These are phyloP conservation scores for Fusarium keratoplasticum DNA, from an alignment of 2,329 filamentous ascomycete species.

Conservation along the genomic window DNA sequence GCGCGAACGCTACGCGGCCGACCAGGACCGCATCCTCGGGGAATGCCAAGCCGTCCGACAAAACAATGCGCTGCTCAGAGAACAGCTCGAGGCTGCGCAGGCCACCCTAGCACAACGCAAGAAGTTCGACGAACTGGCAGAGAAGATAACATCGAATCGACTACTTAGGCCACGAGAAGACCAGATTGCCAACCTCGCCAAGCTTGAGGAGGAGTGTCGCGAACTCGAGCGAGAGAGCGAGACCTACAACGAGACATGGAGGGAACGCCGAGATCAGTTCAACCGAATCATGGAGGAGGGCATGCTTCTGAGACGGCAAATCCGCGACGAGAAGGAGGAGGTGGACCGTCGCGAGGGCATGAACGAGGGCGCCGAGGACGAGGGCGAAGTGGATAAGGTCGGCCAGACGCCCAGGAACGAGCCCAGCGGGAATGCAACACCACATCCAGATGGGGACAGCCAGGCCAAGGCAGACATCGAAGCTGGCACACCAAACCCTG, in stretches of 20 bases:
- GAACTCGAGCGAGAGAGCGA: slow-evolving; percentile 87
- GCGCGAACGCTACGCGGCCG: slow-evolving; percentile 82
- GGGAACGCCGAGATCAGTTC: slow-evolving; percentile 87
- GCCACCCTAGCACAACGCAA: slow-evolving; percentile 82
- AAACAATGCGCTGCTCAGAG: slow-evolving; percentile 77
- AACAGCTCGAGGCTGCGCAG: slow-evolving; percentile 81
- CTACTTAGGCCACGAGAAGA: slow-evolving; percentile 87
- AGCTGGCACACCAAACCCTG: slow-evolving; percentile 42
- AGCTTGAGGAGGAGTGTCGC: slow-evolving; percentile 87
- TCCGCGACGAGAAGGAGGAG: slow-evolving; percentile 95
- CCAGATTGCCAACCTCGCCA: slow-evolving; percentile 79
- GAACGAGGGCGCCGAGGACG: slow-evolving; percentile 74
- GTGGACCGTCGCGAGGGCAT: slow-evolving; percentile 89
- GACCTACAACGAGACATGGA: slow-evolving; percentile 85
- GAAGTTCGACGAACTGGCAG: slow-evolving; percentile 87
- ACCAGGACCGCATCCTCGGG: slow-evolving; percentile 81
- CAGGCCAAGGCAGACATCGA: slow-evolving; percentile 46
- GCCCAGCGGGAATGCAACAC: slow-evolving; percentile 64
- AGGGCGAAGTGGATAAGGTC: slow-evolving; percentile 59
- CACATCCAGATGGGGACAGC: slow-evolving; percentile 58
- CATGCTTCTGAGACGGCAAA: slow-evolving; percentile 84
- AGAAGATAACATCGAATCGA: slow-evolving; percentile 85
- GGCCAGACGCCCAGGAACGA: slow-evolving; percentile 64
- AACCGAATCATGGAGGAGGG: slow-evolving; percentile 90
- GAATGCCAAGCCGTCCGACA: slow-evolving; percentile 83